phyloP scores from a whole-genome alignment of 108 stramenopile species.

The Cyclotella choctawhatcheeana region DNA sequence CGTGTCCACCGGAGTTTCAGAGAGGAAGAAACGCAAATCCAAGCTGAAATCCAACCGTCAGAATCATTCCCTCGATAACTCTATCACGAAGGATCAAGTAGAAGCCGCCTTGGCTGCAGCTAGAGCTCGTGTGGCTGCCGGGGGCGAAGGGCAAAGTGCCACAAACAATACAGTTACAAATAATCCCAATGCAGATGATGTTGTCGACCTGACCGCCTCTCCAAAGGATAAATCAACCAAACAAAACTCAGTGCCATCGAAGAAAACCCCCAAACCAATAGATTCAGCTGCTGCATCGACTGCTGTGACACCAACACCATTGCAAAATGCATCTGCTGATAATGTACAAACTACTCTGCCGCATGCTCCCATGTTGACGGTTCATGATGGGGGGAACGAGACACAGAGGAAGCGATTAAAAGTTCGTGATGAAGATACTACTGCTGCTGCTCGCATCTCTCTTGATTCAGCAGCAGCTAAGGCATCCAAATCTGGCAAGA shows the following conservation, averaged over 20 bases:
- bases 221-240: neutral
- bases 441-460: neutral
- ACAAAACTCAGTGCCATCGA: neutral
- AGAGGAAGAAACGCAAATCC: constrained; percentile 10
- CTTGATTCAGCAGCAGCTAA: neutral
- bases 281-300: neutral
- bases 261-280: constrained; percentile 3
- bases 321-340: neutral
- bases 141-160: neutral
- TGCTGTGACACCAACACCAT: constrained; percentile 7
- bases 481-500: neutral
- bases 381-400: neutral
- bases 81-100: neutral
- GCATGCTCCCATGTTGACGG: neutral
- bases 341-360: neutral
- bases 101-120: constrained; percentile 3
- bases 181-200: neutral
- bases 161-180: neutral
- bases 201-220: constrained; percentile 7
- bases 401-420: neutral
- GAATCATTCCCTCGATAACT: neutral
- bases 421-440: neutral
- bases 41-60: constrained; percentile 23
- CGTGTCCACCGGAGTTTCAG: neutral
- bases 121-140: constrained; percentile 7